Evolutionary conservation across 768 basidiomycete species (phyloP), one percentile per base, ranked within the genome.

Genomic region (Phanerochaete sordida): DNA sequence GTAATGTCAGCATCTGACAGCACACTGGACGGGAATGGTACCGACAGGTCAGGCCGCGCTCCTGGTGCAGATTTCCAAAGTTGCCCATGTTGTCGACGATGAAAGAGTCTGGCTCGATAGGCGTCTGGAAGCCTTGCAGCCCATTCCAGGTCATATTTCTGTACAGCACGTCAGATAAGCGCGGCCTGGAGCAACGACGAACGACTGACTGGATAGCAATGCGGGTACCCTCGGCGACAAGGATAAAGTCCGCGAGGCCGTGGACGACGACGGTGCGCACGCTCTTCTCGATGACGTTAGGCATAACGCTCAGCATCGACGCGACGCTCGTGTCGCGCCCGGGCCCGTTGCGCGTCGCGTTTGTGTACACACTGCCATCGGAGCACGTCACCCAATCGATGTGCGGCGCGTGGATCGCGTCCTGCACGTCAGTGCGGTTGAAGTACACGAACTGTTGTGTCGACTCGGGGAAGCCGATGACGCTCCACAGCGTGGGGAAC

Each of bases 381-480:
- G 66, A 52, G 56, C 74, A 75, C 16, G 50, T 60, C 28, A 65
- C 65, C 74, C 74, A 75, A 28, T 53, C 57, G 56, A 73, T 71
- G 60, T 73, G 74, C 11, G 74, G 74, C 7, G 74, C 74, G 49
- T 75, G 74, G 43, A 75, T 73, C 1, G 70, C 74, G 44, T 75
- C 68, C 68, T 75, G 73, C 1, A 75, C 74, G 64, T 75, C 35
- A 11, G 23, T 37, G 5, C 81, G 69, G 56, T 83, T 83, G 71
- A 83, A 83, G 66, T 83, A 83, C 31, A 83, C 72, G 61, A 83
- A 84, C 61, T 83, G 70, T 65, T 83, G 81, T 1, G 80, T 83
- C 7, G 79, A 66, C 19, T 69, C 65, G 79, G 88, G 88, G 80
- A 87, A 90, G n/a, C 88, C 89, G 33, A 90, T 82, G 1, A 90